These are phyloP conservation scores for Flaveria ramosissima DNA, from an alignment of 129 eudicot species.

Conservation along the genomic window DNA sequence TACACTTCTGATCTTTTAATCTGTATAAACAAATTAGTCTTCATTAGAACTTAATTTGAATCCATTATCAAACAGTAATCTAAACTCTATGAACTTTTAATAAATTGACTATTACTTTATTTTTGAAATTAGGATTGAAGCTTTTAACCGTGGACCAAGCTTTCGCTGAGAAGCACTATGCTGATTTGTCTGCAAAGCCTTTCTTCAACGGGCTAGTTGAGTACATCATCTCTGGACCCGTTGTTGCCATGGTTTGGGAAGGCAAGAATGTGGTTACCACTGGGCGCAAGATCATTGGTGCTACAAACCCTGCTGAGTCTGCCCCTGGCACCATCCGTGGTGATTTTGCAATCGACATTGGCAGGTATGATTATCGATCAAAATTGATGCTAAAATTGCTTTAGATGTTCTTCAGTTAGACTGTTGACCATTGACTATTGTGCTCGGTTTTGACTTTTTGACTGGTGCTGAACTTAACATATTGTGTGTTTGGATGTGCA, in stretches of 20 bases:
- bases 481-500: conserved; percentile 38
- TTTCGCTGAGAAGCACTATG: conserved; percentile 91
- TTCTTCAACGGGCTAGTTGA: conserved; percentile 84
- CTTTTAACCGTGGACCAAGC: conserved; percentile 69
- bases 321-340: conserved; percentile 99
- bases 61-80: too few relatives aligned
- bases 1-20: too few relatives aligned
- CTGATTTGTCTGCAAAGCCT: conserved; percentile 86
- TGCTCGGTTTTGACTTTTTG: not conserved
- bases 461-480: not conserved
- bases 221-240: conserved; percentile 92
- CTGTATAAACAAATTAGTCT: too few relatives aligned
- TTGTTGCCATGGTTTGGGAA: conserved; percentile 97
- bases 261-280: conserved; percentile 82
- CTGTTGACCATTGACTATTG: not conserved
- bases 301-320: conserved; percentile 89
- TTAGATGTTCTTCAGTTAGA: not conserved
- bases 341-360: conserved; percentile 88
- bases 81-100: too few relatives aligned
- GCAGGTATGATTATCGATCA: conserved; percentile 50
- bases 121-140: conserved; percentile 61
- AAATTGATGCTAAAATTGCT: not conserved
- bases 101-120: not conserved
- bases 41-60: too few relatives aligned
- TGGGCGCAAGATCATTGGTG: conserved; percentile 90